phyloP scores from a whole-genome alignment of 208 protist species.

The Naegleria lovaniensis region DNA sequence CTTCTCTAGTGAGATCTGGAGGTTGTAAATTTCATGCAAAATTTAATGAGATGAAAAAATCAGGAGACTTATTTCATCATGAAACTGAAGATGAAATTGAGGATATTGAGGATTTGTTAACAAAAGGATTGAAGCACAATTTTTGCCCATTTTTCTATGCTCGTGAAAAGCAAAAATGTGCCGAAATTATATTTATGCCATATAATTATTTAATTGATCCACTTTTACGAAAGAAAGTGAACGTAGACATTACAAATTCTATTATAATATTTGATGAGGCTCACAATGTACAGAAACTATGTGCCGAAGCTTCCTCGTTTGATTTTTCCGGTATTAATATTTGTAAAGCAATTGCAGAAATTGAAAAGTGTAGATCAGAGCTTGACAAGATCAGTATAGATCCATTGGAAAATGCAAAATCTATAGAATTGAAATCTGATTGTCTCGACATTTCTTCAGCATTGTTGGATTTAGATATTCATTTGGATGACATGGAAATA shows the following conservation, averaged over 20 bases:
- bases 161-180: conserved; percentile 60
- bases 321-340: conserved; percentile 44
- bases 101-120: conserved; percentile 84
- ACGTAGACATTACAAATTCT: conserved; percentile 58
- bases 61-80: conserved; percentile 60
- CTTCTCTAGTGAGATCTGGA: background rate
- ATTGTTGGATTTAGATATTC: background rate
- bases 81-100: conserved; percentile 49
- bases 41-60: conserved; percentile 57
- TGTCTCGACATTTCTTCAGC: background rate
- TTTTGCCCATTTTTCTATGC: conserved; percentile 88
- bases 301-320: conserved; percentile 47
- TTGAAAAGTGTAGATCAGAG: conserved; percentile 28
- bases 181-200: conserved; percentile 87
- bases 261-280: conserved; percentile 91
- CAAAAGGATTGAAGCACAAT: conserved; percentile 51
- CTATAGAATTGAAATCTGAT: background rate
- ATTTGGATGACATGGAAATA: background rate
- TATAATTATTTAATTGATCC: conserved; percentile 96
- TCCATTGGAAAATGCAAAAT: background rate
- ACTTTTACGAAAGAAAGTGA: conserved; percentile 71
- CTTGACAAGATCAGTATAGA: background rate
- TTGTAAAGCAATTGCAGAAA: conserved; percentile 39
- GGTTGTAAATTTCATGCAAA: conserved; percentile 32
- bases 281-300: conserved; percentile 71